phyloP scores from a whole-genome alignment of 331 rosid species.

The Spiraea crenata region DNA sequence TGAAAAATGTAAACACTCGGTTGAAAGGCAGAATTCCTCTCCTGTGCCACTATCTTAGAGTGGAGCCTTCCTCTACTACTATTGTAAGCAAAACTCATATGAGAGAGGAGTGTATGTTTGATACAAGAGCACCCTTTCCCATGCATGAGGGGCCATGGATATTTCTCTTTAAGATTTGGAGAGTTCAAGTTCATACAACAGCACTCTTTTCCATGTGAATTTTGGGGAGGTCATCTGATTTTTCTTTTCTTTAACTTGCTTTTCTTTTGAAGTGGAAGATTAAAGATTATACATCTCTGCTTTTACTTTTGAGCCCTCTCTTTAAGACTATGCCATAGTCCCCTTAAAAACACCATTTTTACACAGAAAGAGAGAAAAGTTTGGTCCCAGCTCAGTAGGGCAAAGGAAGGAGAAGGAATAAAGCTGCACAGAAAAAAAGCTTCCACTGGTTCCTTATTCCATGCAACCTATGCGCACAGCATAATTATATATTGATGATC shows the following conservation, averaged over 20 bases:
- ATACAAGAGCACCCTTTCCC: conserved; percentile 62
- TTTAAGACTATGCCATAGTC: conserved; percentile 69
- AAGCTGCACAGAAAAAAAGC: conserved; percentile 54
- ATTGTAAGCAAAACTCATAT: conserved; percentile 7
- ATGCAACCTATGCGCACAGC: conserved; percentile 50
- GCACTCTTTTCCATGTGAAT: conserved; percentile 69
- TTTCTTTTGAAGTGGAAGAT: conserved; percentile 63
- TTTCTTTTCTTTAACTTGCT: conserved; percentile 24
- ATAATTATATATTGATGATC: conserved; percentile 83
- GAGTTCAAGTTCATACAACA: conserved; percentile 47
- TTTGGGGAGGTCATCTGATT: conserved; percentile 26
- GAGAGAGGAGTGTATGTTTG: conserved; percentile 27
- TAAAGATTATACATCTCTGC: conserved; percentile 46
- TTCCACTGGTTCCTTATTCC: conserved; percentile 48
- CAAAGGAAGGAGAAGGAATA: conserved; percentile 63
- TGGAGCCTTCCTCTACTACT: conserved; percentile 18
- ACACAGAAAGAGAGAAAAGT: conserved; percentile 26
- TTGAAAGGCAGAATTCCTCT: too few relatives aligned
- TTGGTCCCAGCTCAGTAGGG: conserved; percentile 66
- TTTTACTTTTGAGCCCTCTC: conserved; percentile 70
- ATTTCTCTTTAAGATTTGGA: conserved; percentile 27
- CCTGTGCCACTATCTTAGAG: background rate
- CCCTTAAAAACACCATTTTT: conserved; percentile 27
- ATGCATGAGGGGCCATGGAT: conserved; percentile 38
- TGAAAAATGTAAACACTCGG: too few relatives aligned